Evolutionary conservation across 371 early-diverging fungal species (phyloP).

Genomic region (Nematocida sp.): DNA sequence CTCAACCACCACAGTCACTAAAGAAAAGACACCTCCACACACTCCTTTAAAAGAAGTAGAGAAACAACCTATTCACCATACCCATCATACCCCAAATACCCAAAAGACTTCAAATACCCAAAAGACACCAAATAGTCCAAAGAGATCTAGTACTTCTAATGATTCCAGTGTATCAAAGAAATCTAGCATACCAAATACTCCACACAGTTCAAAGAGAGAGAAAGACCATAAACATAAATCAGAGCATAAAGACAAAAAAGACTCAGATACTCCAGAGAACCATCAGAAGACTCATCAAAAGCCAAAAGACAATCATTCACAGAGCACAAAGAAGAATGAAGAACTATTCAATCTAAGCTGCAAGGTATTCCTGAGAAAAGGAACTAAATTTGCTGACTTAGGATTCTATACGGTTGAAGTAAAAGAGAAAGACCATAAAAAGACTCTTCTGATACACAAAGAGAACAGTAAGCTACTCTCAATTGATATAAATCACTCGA

Average conservation of each 20-base stretch:
- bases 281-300: background rate
- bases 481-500: conserved; percentile 2
- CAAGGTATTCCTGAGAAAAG: conserved; percentile 27
- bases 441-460: conserved; percentile 6
- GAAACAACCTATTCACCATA: too few relatives aligned
- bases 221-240: background rate
- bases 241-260: background rate
- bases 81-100: too few relatives aligned
- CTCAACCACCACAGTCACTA: too few relatives aligned
- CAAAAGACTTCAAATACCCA: too few relatives aligned
- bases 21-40: too few relatives aligned
- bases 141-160: too few relatives aligned
- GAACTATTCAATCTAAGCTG: conserved; percentile 18
- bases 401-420: conserved; percentile 24
- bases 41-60: too few relatives aligned
- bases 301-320: background rate
- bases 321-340: background rate
- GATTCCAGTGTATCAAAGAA: too few relatives aligned
- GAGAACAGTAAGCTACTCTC: conserved; percentile 5
- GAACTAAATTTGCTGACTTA: conserved; percentile 3
- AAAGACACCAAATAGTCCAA: too few relatives aligned
- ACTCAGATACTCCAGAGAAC: background rate
- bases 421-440: background rate
- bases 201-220: background rate
- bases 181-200: background rate